These are phyloP conservation scores for Phytophthora sp. DNA, from an alignment of 352 stramenopile species.

Conservation along the genomic window DNA sequence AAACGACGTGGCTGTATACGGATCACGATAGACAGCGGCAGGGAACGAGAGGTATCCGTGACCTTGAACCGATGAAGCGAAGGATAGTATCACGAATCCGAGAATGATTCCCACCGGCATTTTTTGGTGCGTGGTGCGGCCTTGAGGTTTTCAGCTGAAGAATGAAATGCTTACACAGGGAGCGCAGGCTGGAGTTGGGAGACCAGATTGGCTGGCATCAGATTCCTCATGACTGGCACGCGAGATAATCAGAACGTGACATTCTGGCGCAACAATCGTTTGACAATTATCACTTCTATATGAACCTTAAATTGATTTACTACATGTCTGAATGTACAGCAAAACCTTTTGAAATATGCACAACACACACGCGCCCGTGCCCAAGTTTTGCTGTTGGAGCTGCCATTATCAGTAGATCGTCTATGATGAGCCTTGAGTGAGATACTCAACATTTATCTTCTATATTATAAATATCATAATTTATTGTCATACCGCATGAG, in stretches of 20 bases:
- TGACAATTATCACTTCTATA: not conserved
- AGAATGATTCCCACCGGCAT: not conserved
- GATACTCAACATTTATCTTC: no score
- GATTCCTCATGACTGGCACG: not conserved
- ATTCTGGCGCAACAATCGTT: not conserved
- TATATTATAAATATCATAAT: no score
- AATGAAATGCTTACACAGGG: not conserved
- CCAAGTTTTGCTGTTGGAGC: no score
- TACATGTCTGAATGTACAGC: no score
- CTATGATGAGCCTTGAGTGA: no score
- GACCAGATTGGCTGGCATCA: not conserved
- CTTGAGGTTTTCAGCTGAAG: not conserved
- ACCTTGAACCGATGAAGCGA: conserved; percentile 19
- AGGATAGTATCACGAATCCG: not conserved
- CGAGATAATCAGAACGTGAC: not conserved
- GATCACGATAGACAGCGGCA: conserved; percentile 36
- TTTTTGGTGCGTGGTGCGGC: not conserved
- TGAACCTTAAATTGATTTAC: no score
- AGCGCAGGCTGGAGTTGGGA: not conserved
- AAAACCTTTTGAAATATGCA: no score
- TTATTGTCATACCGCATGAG: no score
- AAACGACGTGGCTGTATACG: conserved; percentile 40
- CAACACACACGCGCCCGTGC: no score
- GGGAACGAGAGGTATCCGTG: conserved; percentile 58
- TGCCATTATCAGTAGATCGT: no score